phyloP scores from a whole-genome alignment of 164 flowering plant genomes.

The Chimonanthus praecox region DNA sequence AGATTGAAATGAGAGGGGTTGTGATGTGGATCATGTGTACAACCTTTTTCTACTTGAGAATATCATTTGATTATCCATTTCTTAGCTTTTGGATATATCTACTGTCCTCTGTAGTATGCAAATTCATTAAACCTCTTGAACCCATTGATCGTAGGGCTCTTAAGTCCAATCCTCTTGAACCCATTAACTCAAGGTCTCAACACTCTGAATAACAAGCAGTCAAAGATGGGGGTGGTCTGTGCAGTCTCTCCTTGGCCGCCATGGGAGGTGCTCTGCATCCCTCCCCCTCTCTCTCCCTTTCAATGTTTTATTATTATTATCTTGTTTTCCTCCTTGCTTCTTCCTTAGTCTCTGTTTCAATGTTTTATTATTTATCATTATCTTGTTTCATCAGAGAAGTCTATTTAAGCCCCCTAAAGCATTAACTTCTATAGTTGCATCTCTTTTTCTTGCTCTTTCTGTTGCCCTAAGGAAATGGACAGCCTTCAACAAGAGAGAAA shows the following conservation, averaged over 20 bases:
- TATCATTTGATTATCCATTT: no score
- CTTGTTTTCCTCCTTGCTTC: neutral
- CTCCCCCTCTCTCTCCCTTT: neutral
- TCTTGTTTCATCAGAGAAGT: neutral
- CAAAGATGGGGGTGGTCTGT: neutral
- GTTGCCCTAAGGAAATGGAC: constrained; percentile 19
- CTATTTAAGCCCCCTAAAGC: neutral
- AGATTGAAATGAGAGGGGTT: no score
- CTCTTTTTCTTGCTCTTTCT: neutral
- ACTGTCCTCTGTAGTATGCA: no score
- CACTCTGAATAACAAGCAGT: no score
- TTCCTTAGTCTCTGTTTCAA: neutral
- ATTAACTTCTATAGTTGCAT: neutral
- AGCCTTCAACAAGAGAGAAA: constrained; percentile 18
- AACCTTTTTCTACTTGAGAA: no score
- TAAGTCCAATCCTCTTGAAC: no score
- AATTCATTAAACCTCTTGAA: no score
- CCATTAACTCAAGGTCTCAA: no score
- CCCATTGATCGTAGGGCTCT: no score
- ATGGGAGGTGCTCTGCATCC: neutral
- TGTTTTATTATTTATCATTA: no score
- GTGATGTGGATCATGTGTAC: no score
- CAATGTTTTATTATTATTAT: neutral
- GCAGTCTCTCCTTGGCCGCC: neutral
- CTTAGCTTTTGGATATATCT: no score